Base-by-base conservation (phyloP, 148 eudicot genomes). In the Camellia japonica region DNA sequence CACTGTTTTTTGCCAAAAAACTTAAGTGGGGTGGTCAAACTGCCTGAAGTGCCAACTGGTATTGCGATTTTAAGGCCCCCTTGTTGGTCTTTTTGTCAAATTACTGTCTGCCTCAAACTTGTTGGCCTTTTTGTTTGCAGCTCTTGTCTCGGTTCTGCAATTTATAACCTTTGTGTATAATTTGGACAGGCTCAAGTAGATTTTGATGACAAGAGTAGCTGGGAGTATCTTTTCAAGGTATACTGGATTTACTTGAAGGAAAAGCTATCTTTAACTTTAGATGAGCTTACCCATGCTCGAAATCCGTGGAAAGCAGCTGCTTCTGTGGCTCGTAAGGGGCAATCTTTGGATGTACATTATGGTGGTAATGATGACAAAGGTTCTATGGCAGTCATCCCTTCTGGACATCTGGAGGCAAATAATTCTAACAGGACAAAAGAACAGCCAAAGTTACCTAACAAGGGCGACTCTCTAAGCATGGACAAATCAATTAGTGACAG, bases 141-240 rank as follows among this genome's bases (percentile, higher is more conserved):
- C 52, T 60, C 7, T 68, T 70, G 55, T 20, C 41, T 5, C 49
- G 67, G n/a, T 19, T 18, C 7, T 60, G 75, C 41, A 42, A n/a
- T 38, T 65, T 69, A 44, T 74, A 13, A 30, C n/a, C 58, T 47
- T 12, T 68, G 49, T 41, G 46, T 73, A 12, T 74, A 77, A 62
- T 11, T 68, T 76, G 55, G 85, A 88, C 94, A 97, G 98, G 93
- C 83, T 77, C 90, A 90, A 74, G 97, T 96, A 78, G 99, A 97
- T 87, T 97, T 97, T 86, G 98, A 94, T 87, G 99, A 97, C 88
- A 82, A 84, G 63, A 87, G 80, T 70, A 92, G 97, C 81, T 97
- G 99, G 99, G 98, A 94, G 87, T 94, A 97, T 81, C 97, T 97
- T 62, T 97, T 97, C 80, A 97, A 97, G 87, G 87, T 91, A 71